Evolutionary conservation across 257 asterid genomes (phyloP).

Genomic region (Avicennia marina): DNA sequence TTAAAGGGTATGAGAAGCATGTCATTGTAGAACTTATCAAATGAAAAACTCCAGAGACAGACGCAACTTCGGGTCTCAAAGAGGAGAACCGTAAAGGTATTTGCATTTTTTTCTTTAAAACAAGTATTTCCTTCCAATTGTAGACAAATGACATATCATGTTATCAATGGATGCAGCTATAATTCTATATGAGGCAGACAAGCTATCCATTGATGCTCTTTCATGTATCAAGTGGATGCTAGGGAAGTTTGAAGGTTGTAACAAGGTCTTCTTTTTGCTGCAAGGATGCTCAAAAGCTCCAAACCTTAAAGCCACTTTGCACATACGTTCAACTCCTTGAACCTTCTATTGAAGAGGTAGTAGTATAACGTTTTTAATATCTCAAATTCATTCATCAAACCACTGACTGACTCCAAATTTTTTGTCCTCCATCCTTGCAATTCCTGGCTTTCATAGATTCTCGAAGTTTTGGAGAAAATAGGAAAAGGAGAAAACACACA

Average conservation of each 20-base stretch:
- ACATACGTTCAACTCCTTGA: conserved; percentile 57
- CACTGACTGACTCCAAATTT: conserved; percentile 7
- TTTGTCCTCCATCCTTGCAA: conserved; percentile 10
- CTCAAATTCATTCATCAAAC: neutral
- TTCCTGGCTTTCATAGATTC: conserved; percentile 39
- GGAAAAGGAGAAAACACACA: conserved; percentile 55
- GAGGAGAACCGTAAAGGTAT: conserved; percentile 55
- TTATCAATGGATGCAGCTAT: conserved; percentile 46
- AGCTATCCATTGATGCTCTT: conserved; percentile 59
- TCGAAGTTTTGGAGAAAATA: conserved; percentile 58
- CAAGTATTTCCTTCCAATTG: conserved; percentile 9
- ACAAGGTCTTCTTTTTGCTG: conserved; percentile 75
- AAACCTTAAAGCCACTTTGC: conserved; percentile 57
- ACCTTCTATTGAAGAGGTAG: conserved; percentile 75
- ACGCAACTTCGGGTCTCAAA: conserved; percentile 17
- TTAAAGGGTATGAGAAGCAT: conserved; percentile 78
- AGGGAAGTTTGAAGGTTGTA: conserved; percentile 59
- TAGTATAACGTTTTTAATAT: conserved; percentile 4
- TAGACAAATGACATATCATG: conserved; percentile 18
- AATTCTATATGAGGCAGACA: conserved; percentile 66
- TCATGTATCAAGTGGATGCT: conserved; percentile 73
- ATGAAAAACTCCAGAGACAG: conserved; percentile 30
- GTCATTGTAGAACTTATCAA: conserved; percentile 66
- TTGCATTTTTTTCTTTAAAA: neutral
- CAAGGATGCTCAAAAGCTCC: conserved; percentile 66